Base-by-base conservation (phyloP, 208 protist species). In the Porcisia hertigi region DNA sequence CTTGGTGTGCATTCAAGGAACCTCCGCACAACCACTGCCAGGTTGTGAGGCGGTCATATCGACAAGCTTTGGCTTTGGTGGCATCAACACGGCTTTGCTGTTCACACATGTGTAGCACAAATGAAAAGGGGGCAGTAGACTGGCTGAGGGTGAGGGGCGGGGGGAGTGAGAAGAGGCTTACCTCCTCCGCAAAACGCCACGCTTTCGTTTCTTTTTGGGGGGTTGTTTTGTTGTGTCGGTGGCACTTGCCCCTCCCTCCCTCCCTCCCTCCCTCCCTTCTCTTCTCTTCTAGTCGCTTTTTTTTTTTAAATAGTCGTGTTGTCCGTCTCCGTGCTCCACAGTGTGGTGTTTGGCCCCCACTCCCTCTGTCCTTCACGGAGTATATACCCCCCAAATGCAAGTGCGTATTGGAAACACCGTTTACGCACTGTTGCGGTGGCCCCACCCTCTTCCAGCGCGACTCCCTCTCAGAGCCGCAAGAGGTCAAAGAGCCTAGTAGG, bases 1-100 rank as follows among this genome's bases (percentile, higher is more conserved):
- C 0, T 47, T 76, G 47, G 53, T 85, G 49, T 76, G 73, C 30
- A 77, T 89, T 20, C 70, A 71, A 58, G 73, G 69, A n/a, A 52
- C 6, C 2, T 34, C 73, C 2, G 70, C 81, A 20, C 65, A 78
- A 18, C 45, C 36, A 34, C 54, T 82, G 69, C 57, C 75, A 71
- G 39, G 77, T 34, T 76, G 81, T 54, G 80, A 96, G 1, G 88
- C 87, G 5, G 88, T 88, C 1, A 82, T 99, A 62, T 98, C 92
- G 14, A 99, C 98, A 54, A 98, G 96, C 63, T 99, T 99, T 86
- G 98, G 98, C 7, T 99, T 99, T 83, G 98, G 98, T 36, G 98
- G 98, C 36, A 92, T 98, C n/a, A 99, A 99, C 81, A 93, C 93
- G 0, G 88, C 91, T 4, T 75, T 98, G 69, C 83, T 98, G 8